Conservation (phyloP, 1,284 basidiomycete species). For the Pseudozyma pruni region DNA sequence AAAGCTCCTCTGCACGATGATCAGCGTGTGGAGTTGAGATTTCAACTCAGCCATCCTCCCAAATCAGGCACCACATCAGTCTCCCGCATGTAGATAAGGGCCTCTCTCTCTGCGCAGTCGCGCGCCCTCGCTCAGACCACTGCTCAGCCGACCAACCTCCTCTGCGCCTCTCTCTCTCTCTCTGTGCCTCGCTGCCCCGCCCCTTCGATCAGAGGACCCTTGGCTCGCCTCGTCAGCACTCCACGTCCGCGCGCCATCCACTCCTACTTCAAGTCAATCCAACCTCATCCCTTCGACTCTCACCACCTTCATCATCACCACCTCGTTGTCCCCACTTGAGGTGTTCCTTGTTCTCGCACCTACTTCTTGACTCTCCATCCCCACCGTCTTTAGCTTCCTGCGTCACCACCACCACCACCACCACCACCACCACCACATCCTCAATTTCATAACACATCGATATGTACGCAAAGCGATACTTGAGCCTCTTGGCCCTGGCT, state of each 20-base stretch:
- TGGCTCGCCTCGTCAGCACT: constrained; percentile 16
- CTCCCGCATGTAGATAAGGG: constrained; percentile 11
- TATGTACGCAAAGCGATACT: constrained; percentile 51
- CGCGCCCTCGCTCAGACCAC: constrained; percentile 25
- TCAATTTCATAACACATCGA: constrained; percentile 1
- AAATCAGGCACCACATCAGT: constrained; percentile 18
- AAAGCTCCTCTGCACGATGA: constrained; percentile 26
- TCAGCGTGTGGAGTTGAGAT: constrained; percentile 39
- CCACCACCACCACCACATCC: not conserved
- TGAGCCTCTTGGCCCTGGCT: constrained; percentile 50
- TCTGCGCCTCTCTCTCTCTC: not conserved
- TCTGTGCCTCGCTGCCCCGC: constrained; percentile 1
- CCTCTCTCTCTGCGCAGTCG: not conserved
- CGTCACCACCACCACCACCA: not conserved
- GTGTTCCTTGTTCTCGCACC: constrained; percentile 11
- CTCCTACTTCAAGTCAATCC: constrained; percentile 24
- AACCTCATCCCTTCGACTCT: constrained; percentile 7
- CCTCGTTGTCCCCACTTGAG: constrained; percentile 7
- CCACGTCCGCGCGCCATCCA: not conserved
- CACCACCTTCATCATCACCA: constrained; percentile 17
- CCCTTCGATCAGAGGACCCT: constrained; percentile 1
- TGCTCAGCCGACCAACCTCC: constrained; percentile 25
- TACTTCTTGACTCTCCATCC: not conserved
- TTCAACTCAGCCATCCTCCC: constrained; percentile 23
- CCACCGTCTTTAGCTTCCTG: not conserved